Evolutionary conservation across 208 protist species (phyloP).

Genomic region (Trypanosoma congolense): DNA sequence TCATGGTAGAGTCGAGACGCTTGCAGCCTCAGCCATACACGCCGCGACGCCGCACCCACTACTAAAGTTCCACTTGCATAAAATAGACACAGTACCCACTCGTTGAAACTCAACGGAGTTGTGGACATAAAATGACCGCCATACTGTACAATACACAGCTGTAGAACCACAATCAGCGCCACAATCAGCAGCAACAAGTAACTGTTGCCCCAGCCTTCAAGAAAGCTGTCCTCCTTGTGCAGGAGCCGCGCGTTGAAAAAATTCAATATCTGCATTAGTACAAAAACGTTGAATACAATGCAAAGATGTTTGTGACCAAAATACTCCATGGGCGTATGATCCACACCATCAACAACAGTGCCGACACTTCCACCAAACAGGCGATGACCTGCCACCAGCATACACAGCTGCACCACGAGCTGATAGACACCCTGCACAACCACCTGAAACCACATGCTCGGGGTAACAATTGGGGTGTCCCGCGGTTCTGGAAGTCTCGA

Average conservation of each 20-base stretch:
- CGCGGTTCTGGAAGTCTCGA: slow-evolving; percentile 73
- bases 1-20: too few species aligned
- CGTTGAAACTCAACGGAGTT: slow-evolving; percentile 49
- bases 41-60: slow-evolving; percentile 34
- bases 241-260: slow-evolving; percentile 86
- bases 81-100: slow-evolving; percentile 60
- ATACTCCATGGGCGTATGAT: slow-evolving; percentile 12
- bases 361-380: slow-evolving; percentile 7
- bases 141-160: slow-evolving; percentile 71
- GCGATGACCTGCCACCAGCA: slow-evolving; percentile 39
- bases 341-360: background rate
- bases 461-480: slow-evolving; percentile 80
- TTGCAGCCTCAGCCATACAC: slow-evolving; percentile 22
- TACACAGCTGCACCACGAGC: slow-evolving; percentile 53
- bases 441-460: slow-evolving; percentile 90
- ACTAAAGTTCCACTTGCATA: slow-evolving; percentile 45
- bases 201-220: slow-evolving; percentile 52
- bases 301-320: slow-evolving; percentile 62
- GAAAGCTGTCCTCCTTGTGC: slow-evolving; percentile 44
- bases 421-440: slow-evolving; percentile 74
- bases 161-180: slow-evolving; percentile 44
- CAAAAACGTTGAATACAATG: slow-evolving; percentile 85
- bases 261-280: slow-evolving; percentile 88
- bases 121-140: slow-evolving; percentile 79
- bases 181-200: slow-evolving; percentile 59